Conservation (phyloP, 768 basidiomycete species). For the Lactarius quietus region DNA sequence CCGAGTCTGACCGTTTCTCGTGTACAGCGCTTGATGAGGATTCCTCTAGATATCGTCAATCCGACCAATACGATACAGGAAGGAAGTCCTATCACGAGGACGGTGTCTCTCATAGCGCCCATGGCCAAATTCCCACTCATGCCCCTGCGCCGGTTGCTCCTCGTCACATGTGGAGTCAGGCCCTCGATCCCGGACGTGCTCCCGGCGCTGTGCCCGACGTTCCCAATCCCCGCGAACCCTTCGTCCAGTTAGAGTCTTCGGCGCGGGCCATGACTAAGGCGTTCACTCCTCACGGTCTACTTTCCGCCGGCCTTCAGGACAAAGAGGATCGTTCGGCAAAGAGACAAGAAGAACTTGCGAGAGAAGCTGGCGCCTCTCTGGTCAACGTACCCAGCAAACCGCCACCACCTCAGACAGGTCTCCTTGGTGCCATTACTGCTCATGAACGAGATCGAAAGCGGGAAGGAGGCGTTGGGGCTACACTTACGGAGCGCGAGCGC, state of each 20-base stretch:
- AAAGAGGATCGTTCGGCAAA: slow-evolving; percentile 95
- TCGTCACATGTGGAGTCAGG: slow-evolving; percentile 85
- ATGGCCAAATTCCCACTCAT: slow-evolving; percentile 19
- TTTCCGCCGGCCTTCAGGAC: slow-evolving; percentile 93
- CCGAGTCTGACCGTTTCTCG: slow-evolving; percentile 1
- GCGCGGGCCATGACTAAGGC: slow-evolving; percentile 84
- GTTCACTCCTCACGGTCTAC: slow-evolving; percentile 89
- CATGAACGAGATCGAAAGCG: slow-evolving; percentile 93
- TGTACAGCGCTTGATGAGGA: slow-evolving; percentile 38
- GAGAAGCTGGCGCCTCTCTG: slow-evolving; percentile 86
- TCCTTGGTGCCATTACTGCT: slow-evolving; percentile 93
- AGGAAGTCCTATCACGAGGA: slow-evolving; percentile 59
- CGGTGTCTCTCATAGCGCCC: slow-evolving; percentile 27
- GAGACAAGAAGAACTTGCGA: slow-evolving; percentile 88
- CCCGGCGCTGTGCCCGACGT: slow-evolving; percentile 39
- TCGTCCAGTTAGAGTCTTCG: slow-evolving; percentile 71
- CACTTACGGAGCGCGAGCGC: slow-evolving; percentile 91
- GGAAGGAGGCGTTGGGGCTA: slow-evolving; percentile 92
- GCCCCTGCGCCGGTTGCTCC: slow-evolving; percentile 42
- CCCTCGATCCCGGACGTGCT: slow-evolving; percentile 65
- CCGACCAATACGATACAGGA: slow-evolving; percentile 51
- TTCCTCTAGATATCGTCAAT: slow-evolving; percentile 43
- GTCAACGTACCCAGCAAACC: slow-evolving; percentile 97
- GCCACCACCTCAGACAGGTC: slow-evolving; percentile 89
- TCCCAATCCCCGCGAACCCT: slow-evolving; percentile 45